phyloP scores from a whole-genome alignment of 2,329 filamentous ascomycete species.

The Scytalidium sp. region DNA sequence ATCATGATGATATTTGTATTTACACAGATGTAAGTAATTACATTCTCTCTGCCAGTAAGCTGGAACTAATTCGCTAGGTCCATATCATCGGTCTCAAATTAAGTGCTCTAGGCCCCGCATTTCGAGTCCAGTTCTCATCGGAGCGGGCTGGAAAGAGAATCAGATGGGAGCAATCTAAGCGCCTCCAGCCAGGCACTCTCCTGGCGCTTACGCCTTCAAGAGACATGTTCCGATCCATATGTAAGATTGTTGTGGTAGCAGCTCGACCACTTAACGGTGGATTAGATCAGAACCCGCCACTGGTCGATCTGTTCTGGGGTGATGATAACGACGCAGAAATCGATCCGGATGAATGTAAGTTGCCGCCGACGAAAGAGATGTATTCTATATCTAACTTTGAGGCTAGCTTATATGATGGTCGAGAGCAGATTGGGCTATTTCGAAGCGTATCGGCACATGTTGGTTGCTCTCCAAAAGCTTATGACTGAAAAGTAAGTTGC shows the following conservation, averaged over 20 bases:
- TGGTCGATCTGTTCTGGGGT: constrained; percentile 74
- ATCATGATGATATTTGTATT: constrained; percentile 56
- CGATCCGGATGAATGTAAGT: constrained; percentile 64
- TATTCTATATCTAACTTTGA: neutral
- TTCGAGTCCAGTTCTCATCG: constrained; percentile 69
- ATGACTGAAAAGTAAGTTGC: constrained; percentile 25
- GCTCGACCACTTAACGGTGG: constrained; percentile 60
- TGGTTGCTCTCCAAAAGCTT: constrained; percentile 65
- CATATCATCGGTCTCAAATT: constrained; percentile 64
- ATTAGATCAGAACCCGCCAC: constrained; percentile 63
- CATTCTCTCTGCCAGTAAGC: neutral
- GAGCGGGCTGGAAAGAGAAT: constrained; percentile 63
- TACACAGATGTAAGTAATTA: constrained; percentile 62
- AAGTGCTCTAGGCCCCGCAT: constrained; percentile 58
- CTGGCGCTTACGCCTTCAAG: constrained; percentile 48
- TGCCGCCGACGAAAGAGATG: neutral
- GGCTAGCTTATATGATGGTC: constrained; percentile 60
- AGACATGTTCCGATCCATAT: constrained; percentile 63
- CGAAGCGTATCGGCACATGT: constrained; percentile 70
- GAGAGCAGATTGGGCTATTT: constrained; percentile 73
- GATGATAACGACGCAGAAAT: constrained; percentile 57
- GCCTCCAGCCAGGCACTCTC: constrained; percentile 50
- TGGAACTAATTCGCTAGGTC: constrained; percentile 45
- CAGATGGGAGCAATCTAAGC: constrained; percentile 55
- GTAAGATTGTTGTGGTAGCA: constrained; percentile 70